These are phyloP conservation scores for Phyllachora maydis DNA, from an alignment of 2,329 filamentous ascomycete species.

Conservation along the genomic window DNA sequence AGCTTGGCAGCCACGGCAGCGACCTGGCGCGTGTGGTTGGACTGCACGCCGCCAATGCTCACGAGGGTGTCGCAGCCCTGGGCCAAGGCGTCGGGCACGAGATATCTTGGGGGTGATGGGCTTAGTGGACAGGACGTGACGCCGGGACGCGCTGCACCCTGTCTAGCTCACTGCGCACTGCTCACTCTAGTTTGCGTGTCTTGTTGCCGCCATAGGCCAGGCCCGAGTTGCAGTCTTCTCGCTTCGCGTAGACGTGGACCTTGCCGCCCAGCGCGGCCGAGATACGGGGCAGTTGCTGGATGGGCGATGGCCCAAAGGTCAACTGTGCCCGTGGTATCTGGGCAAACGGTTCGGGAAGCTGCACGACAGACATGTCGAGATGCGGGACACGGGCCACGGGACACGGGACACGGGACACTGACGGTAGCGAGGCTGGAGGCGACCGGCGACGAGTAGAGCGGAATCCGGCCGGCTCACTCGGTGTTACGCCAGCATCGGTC, in stretches of 20 bases:
- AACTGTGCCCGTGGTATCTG: constrained; percentile 39
- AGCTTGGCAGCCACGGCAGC: constrained; percentile 37
- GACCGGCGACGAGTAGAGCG: too few relatives aligned
- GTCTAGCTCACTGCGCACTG: not conserved
- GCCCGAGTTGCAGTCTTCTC: constrained; percentile 50
- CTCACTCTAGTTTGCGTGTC: constrained; percentile 42
- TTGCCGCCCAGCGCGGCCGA: constrained; percentile 35
- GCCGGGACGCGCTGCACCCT: too few relatives aligned
- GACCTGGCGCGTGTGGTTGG: constrained; percentile 49
- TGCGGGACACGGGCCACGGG: too few relatives aligned
- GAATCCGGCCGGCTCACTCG: too few relatives aligned
- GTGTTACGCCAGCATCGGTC: too few relatives aligned
- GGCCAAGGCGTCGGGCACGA: constrained; percentile 38
- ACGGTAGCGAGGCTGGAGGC: too few relatives aligned
- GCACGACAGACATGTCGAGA: too few relatives aligned
- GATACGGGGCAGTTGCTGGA: constrained; percentile 45
- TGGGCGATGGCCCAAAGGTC: constrained; percentile 47
- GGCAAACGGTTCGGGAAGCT: constrained; percentile 39
- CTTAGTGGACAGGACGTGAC: not conserved
- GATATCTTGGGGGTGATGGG: constrained; percentile 21
- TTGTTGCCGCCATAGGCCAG: constrained; percentile 52
- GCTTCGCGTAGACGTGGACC: constrained; percentile 47
- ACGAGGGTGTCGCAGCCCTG: constrained; percentile 39
- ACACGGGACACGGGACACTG: too few relatives aligned
- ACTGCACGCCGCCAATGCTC: constrained; percentile 47